Evolutionary conservation across 345 rosid species (phyloP).

Genomic region (Populus simonii): DNA sequence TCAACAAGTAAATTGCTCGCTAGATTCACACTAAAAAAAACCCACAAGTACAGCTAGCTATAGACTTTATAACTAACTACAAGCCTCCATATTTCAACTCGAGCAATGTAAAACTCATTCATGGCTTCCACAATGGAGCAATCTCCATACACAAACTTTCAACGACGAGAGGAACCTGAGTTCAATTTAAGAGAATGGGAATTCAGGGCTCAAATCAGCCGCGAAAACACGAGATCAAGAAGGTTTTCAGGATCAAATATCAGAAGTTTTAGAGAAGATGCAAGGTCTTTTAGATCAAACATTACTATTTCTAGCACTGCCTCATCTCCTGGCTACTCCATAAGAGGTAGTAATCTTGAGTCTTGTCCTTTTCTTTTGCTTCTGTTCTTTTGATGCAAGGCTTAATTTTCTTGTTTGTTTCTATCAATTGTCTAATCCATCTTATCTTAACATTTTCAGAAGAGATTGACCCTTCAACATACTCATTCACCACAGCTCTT

Average conservation of each 20-base stretch:
- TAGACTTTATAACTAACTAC: not conserved
- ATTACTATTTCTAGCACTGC: slow-evolving; percentile 79
- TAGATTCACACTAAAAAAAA: not conserved
- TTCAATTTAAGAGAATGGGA: slow-evolving; percentile 56
- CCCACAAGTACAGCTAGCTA: not conserved
- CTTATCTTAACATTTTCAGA: slow-evolving; percentile 42
- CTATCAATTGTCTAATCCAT: not conserved
- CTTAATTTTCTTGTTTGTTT: not conserved
- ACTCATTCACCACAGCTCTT: slow-evolving; percentile 83
- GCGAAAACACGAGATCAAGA: slow-evolving; percentile 50
- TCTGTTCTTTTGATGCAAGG: not conserved
- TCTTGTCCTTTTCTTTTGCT: not conserved
- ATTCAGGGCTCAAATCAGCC: slow-evolving; percentile 44
- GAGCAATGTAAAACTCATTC: not conserved
- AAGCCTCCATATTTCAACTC: not conserved
- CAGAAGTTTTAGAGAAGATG: slow-evolving; percentile 70
- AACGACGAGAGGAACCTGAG: slow-evolving; percentile 35
- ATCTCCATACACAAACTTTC: slow-evolving; percentile 15
- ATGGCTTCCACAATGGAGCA: slow-evolving; percentile 37
- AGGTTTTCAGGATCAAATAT: slow-evolving; percentile 79
- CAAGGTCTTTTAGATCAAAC: slow-evolving; percentile 57
- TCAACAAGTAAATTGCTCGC: not conserved
- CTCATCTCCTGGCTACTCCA: slow-evolving; percentile 80
- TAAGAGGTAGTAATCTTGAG: slow-evolving; percentile 1
- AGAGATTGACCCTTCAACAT: slow-evolving; percentile 87